Evolutionary conservation across 2,329 filamentous ascomycete genomes (phyloP), one percentile per base, ranked within the genome.

Genomic region (Alternaria longipes): DNA sequence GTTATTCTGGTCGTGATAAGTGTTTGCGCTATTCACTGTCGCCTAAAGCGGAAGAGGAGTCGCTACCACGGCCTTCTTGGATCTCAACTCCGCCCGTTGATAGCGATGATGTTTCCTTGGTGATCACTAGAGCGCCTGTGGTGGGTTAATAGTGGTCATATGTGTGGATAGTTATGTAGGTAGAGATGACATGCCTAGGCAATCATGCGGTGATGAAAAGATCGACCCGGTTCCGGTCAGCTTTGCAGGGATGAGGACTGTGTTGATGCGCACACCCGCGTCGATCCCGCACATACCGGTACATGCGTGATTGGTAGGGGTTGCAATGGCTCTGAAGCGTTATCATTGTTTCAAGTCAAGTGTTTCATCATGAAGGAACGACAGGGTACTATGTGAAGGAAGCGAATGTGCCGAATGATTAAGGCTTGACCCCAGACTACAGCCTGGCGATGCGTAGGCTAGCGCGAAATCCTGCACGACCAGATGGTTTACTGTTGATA

Each of bases 41-140:
- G 46, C 46, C 46, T 49, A 49, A 4, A 49, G 46, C 46, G 30
- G 46, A 34, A 11, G 30, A 22, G 46, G 46, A 12, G 46, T 49
- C 3, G 20, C 18, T n/a, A 4, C 28, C 8, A 28, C 28, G 34
- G n/a, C 28, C 28, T 14, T 8, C 2, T 34, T 14, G 32, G 8
- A 1, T 22, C 28, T 11, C 28, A 20, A 28, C 12, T 49, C 11
- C 14, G n/a, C 30, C 14, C 18, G 2, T 36, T 49, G 12, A 36
- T 9, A 7, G 0, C 30, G 30, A 18, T 7, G 7, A 24, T 22
- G 14, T 49, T 49, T 6, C 18, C 18, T 34, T 14, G 14, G 30
- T 20, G 14, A 36, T 34, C 14, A 24, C 30, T 5, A 6, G 32
- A 34, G 14, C 32, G 5, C 14, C 5, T 34, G 5, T 6, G 5